Conservation (phyloP, 208 protist species). For the Trypanosoma caninum region DNA sequence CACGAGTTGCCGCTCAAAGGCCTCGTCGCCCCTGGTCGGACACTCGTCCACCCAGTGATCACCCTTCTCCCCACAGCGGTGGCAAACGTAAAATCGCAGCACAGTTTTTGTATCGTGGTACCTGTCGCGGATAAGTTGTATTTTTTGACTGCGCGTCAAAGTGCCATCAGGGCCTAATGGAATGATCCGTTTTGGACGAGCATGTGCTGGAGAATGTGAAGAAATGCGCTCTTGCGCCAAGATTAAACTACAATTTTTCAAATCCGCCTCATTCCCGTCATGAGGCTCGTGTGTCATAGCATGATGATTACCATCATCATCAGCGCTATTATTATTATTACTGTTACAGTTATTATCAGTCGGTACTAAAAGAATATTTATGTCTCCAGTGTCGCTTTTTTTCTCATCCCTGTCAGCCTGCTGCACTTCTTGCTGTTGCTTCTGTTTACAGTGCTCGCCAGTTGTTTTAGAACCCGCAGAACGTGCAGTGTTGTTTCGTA, state of each 20-base stretch:
- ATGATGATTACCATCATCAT: no score
- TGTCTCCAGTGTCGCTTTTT: neutral
- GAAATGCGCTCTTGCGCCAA: neutral
- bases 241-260: neutral
- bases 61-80: constrained; percentile 76
- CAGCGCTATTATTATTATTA: no score
- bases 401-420: neutral
- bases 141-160: constrained; percentile 51
- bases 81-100: constrained; percentile 78
- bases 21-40: constrained; percentile 53
- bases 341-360: neutral
- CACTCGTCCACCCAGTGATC: constrained; percentile 73
- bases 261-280: neutral
- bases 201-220: neutral
- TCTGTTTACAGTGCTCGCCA: neutral
- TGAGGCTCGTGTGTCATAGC: no score
- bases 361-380: neutral
- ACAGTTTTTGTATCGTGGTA: constrained; percentile 56
- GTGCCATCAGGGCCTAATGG: constrained; percentile 67
- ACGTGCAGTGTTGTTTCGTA: constrained; percentile 22
- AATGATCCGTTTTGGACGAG: constrained; percentile 37
- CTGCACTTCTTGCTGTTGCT: neutral
- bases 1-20: constrained; percentile 57
- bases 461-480: neutral
- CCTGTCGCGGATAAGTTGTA: constrained; percentile 67